These are phyloP conservation scores for Aspergillus olivimuriae DNA, from an alignment of 495 filamentous ascomycete species.

Conservation along the genomic window DNA sequence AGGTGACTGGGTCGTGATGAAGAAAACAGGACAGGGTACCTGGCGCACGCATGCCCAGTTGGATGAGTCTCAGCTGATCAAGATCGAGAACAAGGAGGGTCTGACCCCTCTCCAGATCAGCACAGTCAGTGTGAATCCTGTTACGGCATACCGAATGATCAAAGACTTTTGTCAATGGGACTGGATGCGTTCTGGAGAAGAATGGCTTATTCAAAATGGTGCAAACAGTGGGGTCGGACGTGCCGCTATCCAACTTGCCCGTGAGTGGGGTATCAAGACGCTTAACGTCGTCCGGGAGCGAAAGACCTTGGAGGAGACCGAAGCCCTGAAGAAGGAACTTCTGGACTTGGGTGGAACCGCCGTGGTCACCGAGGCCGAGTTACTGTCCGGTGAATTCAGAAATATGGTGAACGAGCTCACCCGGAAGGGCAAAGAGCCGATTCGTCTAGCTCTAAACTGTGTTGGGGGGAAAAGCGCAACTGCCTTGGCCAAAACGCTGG, in stretches of 20 bases:
- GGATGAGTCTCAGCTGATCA: conserved; percentile 57
- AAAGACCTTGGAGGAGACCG: conserved; percentile 51
- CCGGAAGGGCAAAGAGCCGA: conserved; percentile 55
- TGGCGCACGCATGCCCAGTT: conserved; percentile 85
- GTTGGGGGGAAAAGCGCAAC: conserved; percentile 84
- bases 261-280: conserved; percentile 76
- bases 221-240: conserved; percentile 90
- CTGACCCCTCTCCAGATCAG: conserved; percentile 69
- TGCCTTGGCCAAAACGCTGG: conserved; percentile 63
- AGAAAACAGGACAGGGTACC: conserved; percentile 72
- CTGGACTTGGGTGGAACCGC: conserved; percentile 65
- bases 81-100: conserved; percentile 58
- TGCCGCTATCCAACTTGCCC: conserved; percentile 77
- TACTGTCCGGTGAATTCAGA: conserved; percentile 59
- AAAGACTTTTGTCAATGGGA: conserved; percentile 66
- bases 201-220: conserved; percentile 95
- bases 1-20: conserved; percentile 93
- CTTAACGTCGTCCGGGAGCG: conserved; percentile 80
- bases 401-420: conserved; percentile 63
- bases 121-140: conserved; percentile 85
- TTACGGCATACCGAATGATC: conserved; percentile 88
- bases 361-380: conserved; percentile 73
- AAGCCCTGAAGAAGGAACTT: conserved; percentile 65
- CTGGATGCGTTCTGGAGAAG: conserved; percentile 42
- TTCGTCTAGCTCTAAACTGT: conserved; percentile 82